Evolutionary conservation across 495 filamentous ascomycete species (phyloP), one percentile per base, ranked within the genome.

Genomic region (Penicillium dipodomyicola): DNA sequence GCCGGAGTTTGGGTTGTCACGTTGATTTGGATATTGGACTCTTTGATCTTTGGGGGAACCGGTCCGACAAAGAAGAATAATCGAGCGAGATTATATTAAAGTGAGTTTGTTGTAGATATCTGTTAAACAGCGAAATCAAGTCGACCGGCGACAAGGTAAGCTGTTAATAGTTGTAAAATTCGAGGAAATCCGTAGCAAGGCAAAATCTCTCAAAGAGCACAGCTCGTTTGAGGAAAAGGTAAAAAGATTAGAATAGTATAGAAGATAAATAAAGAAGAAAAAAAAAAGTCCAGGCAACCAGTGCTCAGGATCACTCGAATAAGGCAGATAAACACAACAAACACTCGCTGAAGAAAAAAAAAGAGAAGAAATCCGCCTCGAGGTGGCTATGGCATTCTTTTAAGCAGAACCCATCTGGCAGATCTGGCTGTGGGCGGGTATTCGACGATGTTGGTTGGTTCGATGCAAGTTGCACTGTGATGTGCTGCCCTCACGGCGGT

Each of bases 331-430:
- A 78, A 75, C 75, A 72, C 52, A 82, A 84, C 85, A 84, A 84
- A 76, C 79, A 80, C 87, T 89, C 89, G 87, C 87, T 86, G 82
- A 78, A 81, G 85, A 86, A 76, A 78, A 74, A 69, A 67, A 72
- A 65, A 70, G 63, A 60, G 61, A 62, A 63, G 49, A 69, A 60
- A 56, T 72, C 62, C 61, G 67, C 60, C 67, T 76, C 5, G 63
- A 39, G 68, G 70, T 70, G 65, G 70, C 69, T 80, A 63, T 64
- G 52, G 59, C 52, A 61, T 65, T 52, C 50, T 71, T 74, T 76
- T 68, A 69, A 63, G 65, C 57, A 59, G 51, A 57, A 48, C 30
- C 7, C 7, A 8, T 3, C 15, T 49, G 42, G 44, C 23, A 22
- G 44, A 8, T 3, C 15, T 49, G 42, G 44, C 23, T 17, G 44